phyloP scores from a whole-genome alignment of 1,284 basidiomycete genomes.

The Spongispora temasekensis region DNA sequence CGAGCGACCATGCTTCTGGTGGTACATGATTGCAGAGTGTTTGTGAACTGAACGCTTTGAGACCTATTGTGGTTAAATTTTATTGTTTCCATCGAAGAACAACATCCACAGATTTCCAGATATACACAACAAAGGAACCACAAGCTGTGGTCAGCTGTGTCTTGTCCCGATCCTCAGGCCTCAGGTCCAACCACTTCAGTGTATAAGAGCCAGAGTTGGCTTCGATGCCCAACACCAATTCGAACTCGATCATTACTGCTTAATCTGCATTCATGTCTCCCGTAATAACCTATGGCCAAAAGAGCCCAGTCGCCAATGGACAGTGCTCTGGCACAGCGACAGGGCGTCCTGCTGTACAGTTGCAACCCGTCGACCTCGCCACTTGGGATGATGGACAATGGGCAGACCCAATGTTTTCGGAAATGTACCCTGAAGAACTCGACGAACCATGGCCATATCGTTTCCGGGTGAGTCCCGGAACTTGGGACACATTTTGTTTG shows the following conservation, averaged over 20 bases:
- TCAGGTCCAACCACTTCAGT: not conserved
- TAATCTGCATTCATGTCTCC: constrained; percentile 5
- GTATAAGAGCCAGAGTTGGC: constrained; percentile 22
- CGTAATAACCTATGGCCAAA: not conserved
- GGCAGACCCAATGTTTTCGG: constrained; percentile 18
- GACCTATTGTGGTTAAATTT: too few relatives aligned
- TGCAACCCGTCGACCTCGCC: constrained; percentile 26
- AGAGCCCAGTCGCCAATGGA: not conserved
- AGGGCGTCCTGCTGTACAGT: constrained; percentile 4
- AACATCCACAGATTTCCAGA: constrained; percentile 7
- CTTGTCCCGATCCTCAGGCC: too few relatives aligned
- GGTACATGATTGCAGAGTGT: too few relatives aligned
- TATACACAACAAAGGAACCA: constrained; percentile 20
- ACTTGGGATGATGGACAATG: constrained; percentile 31
- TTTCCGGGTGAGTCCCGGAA: constrained; percentile 43
- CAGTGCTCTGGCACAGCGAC: not conserved
- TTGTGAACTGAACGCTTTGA: too few relatives aligned
- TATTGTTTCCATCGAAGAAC: constrained; percentile 23
- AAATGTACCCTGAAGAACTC: constrained; percentile 43
- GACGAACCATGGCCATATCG: constrained; percentile 57
- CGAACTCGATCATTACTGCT: not conserved
- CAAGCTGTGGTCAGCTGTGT: constrained; percentile 20
- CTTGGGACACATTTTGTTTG: too few relatives aligned
- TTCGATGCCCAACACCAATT: not conserved
- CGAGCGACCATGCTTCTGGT: too few relatives aligned